phyloP scores from a whole-genome alignment of 176 grass and related monocot genomes.

The Oropetium thomaeum region DNA sequence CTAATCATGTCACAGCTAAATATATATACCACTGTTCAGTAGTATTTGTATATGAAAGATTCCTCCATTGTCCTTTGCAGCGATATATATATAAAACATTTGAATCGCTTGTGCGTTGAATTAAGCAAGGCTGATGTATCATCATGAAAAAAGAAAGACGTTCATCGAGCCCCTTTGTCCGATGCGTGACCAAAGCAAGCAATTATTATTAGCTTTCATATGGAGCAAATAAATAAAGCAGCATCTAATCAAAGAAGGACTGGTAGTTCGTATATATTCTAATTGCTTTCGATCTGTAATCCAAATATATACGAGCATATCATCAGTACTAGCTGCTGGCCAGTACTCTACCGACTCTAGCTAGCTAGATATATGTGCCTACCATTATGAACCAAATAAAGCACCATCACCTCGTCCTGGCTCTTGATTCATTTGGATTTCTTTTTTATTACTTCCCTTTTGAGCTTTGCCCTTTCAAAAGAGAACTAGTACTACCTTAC shows the following conservation, averaged over 20 bases:
- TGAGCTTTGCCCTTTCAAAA: background rate
- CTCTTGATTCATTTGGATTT: background rate
- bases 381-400: conserved; percentile 8
- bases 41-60: too few relatives aligned
- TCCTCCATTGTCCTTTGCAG: background rate
- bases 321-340: too few relatives aligned
- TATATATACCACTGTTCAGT: too few relatives aligned
- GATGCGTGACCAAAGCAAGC: background rate
- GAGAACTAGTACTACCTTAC: too few relatives aligned
- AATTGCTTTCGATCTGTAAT: background rate
- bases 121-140: background rate
- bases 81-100: background rate
- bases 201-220: background rate
- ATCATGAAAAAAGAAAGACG: background rate
- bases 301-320: background rate
- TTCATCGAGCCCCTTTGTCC: background rate
- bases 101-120: too few relatives aligned
- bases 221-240: background rate
- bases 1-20: too few relatives aligned
- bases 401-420: too few relatives aligned
- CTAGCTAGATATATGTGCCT: background rate
- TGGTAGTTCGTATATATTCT: too few relatives aligned
- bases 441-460: background rate
- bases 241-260: background rate
- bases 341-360: background rate